Percentiles rank a stretch among this genome's conserved stretches.
phyloP scores from a whole-genome alignment of 2,329 filamentous ascomycete genomes.

The Pseudogymnoascus sp. region DNA sequence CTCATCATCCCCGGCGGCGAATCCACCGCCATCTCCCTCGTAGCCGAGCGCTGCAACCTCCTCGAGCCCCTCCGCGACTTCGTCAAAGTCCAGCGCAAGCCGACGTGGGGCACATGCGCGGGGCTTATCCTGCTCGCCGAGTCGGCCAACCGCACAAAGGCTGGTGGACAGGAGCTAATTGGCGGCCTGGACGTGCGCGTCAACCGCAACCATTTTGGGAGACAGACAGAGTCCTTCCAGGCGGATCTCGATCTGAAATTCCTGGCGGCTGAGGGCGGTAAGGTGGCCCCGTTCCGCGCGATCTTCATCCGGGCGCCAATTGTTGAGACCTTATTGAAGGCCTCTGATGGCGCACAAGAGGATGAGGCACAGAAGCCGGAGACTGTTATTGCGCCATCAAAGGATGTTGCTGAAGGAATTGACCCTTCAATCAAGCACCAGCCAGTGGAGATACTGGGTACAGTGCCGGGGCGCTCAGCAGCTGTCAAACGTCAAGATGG shows the following conservation, averaged over 20 bases:
- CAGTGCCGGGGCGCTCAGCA: slow-evolving; percentile 37
- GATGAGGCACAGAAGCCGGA: slow-evolving; percentile 38
- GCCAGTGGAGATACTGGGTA: slow-evolving; percentile 44
- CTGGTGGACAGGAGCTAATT: slow-evolving; percentile 85
- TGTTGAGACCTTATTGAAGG: slow-evolving; percentile 69
- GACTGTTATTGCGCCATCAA: slow-evolving; percentile 26
- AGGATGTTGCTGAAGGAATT: slow-evolving; percentile 16
- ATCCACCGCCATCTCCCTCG: slow-evolving; percentile 85
- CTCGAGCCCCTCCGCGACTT: slow-evolving; percentile 81
- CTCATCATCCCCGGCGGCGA: slow-evolving; percentile 91
- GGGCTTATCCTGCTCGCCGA: slow-evolving; percentile 87
- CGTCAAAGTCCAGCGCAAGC: slow-evolving; percentile 74
- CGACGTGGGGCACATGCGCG: slow-evolving; percentile 93
- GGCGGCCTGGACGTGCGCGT: slow-evolving; percentile 86
- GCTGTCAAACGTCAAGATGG: slow-evolving; percentile 35
- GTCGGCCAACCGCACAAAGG: slow-evolving; percentile 79
- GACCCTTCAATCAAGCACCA: slow-evolving; percentile 18
- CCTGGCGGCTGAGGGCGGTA: slow-evolving; percentile 34
- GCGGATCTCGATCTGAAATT: slow-evolving; percentile 67
- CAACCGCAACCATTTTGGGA: slow-evolving; percentile 89
- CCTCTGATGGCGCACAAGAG: slow-evolving; percentile 23
- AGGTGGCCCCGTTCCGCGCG: slow-evolving; percentile 57
- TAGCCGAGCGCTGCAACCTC: slow-evolving; percentile 72
- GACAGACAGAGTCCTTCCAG: slow-evolving; percentile 88
- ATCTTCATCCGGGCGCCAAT: slow-evolving; percentile 94